These are phyloP conservation scores for Venturia effusa DNA, from an alignment of 2,329 filamentous ascomycete genomes.

Conservation along the genomic window DNA sequence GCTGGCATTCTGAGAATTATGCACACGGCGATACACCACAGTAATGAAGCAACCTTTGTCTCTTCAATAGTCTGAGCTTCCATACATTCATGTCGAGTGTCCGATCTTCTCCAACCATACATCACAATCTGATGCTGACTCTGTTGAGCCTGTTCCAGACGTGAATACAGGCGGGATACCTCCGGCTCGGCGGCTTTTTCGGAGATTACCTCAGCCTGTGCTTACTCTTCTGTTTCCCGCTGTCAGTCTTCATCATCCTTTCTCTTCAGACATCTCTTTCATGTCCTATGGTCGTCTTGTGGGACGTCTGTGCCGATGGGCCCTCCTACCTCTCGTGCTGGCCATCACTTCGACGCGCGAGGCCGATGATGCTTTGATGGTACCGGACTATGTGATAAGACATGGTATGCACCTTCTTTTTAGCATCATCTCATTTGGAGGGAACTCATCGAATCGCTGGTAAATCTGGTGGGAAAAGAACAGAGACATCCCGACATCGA, in stretches of 20 bases:
- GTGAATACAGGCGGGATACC: no score
- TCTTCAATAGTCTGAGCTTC: no score
- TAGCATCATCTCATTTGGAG: not conserved
- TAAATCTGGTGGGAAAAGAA: no score
- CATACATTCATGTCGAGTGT: no score
- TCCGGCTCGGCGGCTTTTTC: not conserved
- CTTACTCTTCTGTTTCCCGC: not conserved
- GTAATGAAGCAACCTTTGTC: no score
- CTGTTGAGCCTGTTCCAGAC: no score
- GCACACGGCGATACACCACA: no score
- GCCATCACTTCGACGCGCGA: not conserved
- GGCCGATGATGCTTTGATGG: not conserved
- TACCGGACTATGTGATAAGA: not conserved
- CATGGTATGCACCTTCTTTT: not conserved
- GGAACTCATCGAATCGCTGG: no score
- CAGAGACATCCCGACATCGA: no score
- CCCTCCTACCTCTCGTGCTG: not conserved
- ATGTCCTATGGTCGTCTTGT: not conserved
- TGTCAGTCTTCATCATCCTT: not conserved
- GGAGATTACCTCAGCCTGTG: not conserved
- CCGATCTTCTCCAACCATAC: no score
- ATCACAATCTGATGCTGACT: no score
- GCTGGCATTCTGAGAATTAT: no score
- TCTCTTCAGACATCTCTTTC: not conserved
- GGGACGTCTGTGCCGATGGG: not conserved